Conservation (phyloP, 2,329 filamentous ascomycete genomes). For the Penicillium sp. region DNA sequence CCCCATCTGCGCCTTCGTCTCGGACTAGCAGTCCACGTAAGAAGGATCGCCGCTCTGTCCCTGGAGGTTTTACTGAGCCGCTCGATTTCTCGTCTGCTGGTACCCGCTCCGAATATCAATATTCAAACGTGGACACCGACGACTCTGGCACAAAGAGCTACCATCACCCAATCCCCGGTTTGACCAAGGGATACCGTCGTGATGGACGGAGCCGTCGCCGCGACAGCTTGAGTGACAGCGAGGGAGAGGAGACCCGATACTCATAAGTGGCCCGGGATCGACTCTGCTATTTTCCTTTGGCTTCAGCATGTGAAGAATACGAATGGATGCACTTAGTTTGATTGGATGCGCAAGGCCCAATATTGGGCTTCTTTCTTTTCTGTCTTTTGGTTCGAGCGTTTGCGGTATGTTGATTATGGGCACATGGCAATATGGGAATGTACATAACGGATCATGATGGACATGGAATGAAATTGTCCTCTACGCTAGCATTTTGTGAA, state of each 20-base stretch:
- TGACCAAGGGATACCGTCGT: slow-evolving; percentile 44
- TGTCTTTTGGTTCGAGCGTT: slow-evolving; percentile 2
- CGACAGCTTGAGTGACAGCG: slow-evolving; percentile 52
- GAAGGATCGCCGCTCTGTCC: slow-evolving; percentile 31
- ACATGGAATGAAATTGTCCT: slow-evolving; percentile 10
- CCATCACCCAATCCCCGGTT: slow-evolving; percentile 52
- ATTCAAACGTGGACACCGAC: slow-evolving; percentile 40
- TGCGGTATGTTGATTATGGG: too few species aligned
- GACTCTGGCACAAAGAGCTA: slow-evolving; percentile 51
- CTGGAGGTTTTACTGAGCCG: slow-evolving; percentile 42
- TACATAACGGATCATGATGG: slow-evolving; percentile 9
- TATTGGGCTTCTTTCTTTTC: slow-evolving; percentile 1
- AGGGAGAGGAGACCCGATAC: slow-evolving; percentile 36
- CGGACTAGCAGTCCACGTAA: slow-evolving; percentile 37
- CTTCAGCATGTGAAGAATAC: neutral
- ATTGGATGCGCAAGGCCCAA: neutral
- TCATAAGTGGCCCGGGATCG: slow-evolving; percentile 14
- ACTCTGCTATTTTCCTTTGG: neutral
- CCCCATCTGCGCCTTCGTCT: slow-evolving; percentile 24
- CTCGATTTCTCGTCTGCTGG: slow-evolving; percentile 40
- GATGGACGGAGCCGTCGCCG: slow-evolving; percentile 38
- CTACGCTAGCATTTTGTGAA: too few species aligned
- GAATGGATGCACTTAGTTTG: slow-evolving; percentile 5
- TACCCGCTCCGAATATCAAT: slow-evolving; percentile 37
- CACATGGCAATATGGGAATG: too few species aligned